These are phyloP conservation scores for Mycothermus thermophilus DNA, from an alignment of 495 filamentous ascomycete genomes.

Conservation along the genomic window DNA sequence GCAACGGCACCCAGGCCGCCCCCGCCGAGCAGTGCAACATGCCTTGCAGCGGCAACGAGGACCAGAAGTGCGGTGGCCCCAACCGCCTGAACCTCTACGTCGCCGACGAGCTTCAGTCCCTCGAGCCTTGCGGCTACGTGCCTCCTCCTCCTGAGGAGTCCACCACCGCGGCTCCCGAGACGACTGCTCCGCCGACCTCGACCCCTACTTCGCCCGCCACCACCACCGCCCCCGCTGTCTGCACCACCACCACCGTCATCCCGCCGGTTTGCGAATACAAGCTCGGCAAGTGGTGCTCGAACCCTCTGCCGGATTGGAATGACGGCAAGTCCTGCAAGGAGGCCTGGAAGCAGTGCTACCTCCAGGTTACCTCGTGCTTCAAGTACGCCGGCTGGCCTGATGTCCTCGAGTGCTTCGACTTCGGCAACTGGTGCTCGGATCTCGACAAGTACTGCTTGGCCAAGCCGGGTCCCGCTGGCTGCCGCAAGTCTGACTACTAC, in stretches of 20 bases:
- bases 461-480: slow-evolving; percentile 4
- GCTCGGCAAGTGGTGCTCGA: slow-evolving; percentile 38
- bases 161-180: slow-evolving; percentile 10
- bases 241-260: slow-evolving; percentile 25
- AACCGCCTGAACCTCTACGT: slow-evolving; percentile 33
- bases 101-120: slow-evolving; percentile 26
- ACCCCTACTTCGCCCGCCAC: slow-evolving; percentile 13
- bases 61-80: slow-evolving; percentile 34
- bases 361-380: slow-evolving; percentile 37
- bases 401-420: slow-evolving; percentile 31
- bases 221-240: slow-evolving; percentile 26
- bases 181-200: slow-evolving; percentile 8
- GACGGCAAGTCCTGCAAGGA: slow-evolving; percentile 23
- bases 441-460: slow-evolving; percentile 26
- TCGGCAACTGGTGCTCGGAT: slow-evolving; percentile 27
- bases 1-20: slow-evolving; percentile 31
- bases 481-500: slow-evolving; percentile 22
- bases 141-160: slow-evolving; percentile 13
- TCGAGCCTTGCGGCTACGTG: slow-evolving; percentile 31
- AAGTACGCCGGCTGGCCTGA: slow-evolving; percentile 32
- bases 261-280: slow-evolving; percentile 35
- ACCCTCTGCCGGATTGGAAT: slow-evolving; percentile 31
- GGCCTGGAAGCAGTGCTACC: slow-evolving; percentile 23
- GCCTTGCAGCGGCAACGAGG: slow-evolving; percentile 34
- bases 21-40: slow-evolving; percentile 28